phyloP scores from a whole-genome alignment of 2,329 filamentous ascomycete genomes.

The Aspergillus sergii region DNA sequence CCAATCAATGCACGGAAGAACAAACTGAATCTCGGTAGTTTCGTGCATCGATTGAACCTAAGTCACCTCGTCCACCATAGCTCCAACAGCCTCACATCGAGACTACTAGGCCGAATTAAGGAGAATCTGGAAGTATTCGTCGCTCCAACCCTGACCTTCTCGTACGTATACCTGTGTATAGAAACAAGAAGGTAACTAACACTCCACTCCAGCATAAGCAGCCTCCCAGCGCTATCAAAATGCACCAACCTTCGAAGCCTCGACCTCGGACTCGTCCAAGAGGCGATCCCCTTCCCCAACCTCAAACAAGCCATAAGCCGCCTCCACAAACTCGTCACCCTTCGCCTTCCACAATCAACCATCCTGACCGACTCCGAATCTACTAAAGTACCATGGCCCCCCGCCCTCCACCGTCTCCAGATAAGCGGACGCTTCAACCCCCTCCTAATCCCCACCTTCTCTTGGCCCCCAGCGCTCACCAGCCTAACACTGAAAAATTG shows the following conservation, averaged over 20 bases:
- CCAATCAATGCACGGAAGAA: slow-evolving; percentile 48
- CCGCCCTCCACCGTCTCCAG: slow-evolving; percentile 26
- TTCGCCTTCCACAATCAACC: slow-evolving; percentile 48
- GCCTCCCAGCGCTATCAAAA: slow-evolving; percentile 60
- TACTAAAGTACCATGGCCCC: slow-evolving; percentile 28
- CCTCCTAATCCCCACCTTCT: slow-evolving; percentile 23
- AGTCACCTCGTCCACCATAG: slow-evolving; percentile 60
- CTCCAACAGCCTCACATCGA: slow-evolving; percentile 59
- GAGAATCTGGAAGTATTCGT: slow-evolving; percentile 55
- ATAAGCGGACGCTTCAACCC: slow-evolving; percentile 28
- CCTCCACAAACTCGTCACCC: slow-evolving; percentile 46
- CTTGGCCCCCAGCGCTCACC: slow-evolving; percentile 32
- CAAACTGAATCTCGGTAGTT: slow-evolving; percentile 47
- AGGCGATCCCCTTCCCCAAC: slow-evolving; percentile 51
- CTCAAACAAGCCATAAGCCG: slow-evolving; percentile 55
- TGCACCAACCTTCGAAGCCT: slow-evolving; percentile 53
- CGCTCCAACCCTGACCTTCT: slow-evolving; percentile 61
- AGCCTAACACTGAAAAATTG: slow-evolving; percentile 30
- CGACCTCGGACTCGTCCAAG: slow-evolving; percentile 57
- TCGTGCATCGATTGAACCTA: slow-evolving; percentile 58
- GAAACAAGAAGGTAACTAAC: background rate
- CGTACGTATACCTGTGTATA: slow-evolving; percentile 37
- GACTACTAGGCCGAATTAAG: slow-evolving; percentile 58
- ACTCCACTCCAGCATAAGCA: slow-evolving; percentile 47
- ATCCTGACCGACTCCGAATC: slow-evolving; percentile 20